A percentile compares a stretch with the other conserved stretches of the same genome.
phyloP scores from a whole-genome alignment of 805 yeast genomes.

The Ogataea polymorpha region DNA sequence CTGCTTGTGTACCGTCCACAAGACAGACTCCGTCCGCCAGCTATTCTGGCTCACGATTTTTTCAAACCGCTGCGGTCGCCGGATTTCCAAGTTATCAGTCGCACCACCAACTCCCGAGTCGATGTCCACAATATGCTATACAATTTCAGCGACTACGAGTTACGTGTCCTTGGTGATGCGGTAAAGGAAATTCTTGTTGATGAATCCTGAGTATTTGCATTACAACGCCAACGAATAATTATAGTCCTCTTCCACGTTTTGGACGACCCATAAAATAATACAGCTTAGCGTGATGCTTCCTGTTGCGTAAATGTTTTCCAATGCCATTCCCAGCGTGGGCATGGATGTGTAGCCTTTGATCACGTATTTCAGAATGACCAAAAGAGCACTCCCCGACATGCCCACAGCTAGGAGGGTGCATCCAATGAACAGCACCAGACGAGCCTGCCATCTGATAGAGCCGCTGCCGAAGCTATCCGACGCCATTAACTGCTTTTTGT shows the following conservation, averaged over 20 bases:
- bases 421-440: slow-evolving; percentile 86
- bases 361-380: slow-evolving; percentile 72
- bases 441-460: slow-evolving; percentile 86
- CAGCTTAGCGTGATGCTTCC: slow-evolving; percentile 84
- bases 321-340: slow-evolving; percentile 95
- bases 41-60: slow-evolving; percentile 83
- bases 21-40: slow-evolving; percentile 71
- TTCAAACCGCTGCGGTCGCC: slow-evolving; percentile 77
- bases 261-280: slow-evolving; percentile 87
- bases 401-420: slow-evolving; percentile 73
- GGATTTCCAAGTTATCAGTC: slow-evolving; percentile 37
- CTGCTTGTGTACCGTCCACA: slow-evolving; percentile 91
- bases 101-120: slow-evolving; percentile 34
- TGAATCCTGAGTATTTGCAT: slow-evolving; percentile 10
- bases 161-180: slow-evolving; percentile 29
- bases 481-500: slow-evolving; percentile 48
- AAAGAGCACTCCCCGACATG: slow-evolving; percentile 9
- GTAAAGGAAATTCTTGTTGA: slow-evolving; percentile 24
- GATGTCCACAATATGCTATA: slow-evolving; percentile 45
- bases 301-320: slow-evolving; percentile 80
- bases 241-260: slow-evolving; percentile 93
- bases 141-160: slow-evolving; percentile 70
- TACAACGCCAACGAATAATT: slow-evolving; percentile 75
- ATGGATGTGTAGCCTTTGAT: slow-evolving; percentile 67
- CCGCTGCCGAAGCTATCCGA: slow-evolving; percentile 32